These are phyloP conservation scores for Panaeolus cyanescens DNA, from an alignment of 768 basidiomycete genomes.

Conservation along the genomic window DNA sequence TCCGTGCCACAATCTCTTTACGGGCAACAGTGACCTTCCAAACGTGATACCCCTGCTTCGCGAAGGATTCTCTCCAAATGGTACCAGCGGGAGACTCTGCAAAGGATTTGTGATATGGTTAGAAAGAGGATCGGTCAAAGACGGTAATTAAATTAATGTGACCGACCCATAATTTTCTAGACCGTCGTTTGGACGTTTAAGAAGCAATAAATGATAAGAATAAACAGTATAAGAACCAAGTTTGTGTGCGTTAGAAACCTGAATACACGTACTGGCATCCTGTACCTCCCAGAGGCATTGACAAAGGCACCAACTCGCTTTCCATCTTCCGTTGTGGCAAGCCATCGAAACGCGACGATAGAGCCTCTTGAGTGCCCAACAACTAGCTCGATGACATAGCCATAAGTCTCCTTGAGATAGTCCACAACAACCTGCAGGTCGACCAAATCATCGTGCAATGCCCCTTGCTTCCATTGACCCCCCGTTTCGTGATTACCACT, in stretches of 20 bases:
- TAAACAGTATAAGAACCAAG: background rate
- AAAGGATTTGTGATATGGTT: constrained; percentile 1
- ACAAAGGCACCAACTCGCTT: constrained; percentile 60
- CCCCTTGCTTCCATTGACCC: constrained; percentile 65
- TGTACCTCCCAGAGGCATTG: constrained; percentile 76
- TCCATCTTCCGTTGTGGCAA: constrained; percentile 64
- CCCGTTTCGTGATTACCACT: constrained; percentile 81
- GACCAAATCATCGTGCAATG: constrained; percentile 58
- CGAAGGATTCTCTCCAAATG: constrained; percentile 52
- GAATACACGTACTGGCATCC: constrained; percentile 64
- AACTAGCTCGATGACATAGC: constrained; percentile 69
- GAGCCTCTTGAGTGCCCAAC: constrained; percentile 82
- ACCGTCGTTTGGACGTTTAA: background rate
- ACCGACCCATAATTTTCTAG: constrained; percentile 47
- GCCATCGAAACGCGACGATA: constrained; percentile 67
- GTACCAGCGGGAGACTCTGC: constrained; percentile 26
- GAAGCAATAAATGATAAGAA: background rate
- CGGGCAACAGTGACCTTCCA: constrained; percentile 71
- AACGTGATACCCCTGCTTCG: constrained; percentile 58
- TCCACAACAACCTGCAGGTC: constrained; percentile 69
- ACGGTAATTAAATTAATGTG: background rate
- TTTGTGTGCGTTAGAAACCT: background rate
- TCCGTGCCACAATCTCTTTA: constrained; percentile 49
- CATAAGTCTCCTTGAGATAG: constrained; percentile 57
- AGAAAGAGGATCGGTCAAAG: constrained; percentile 7